Evolutionary conservation across 108 stramenopile genomes (phyloP), one percentile per base, ranked within the genome.

Genomic region (Cyclotella distinguenda): DNA sequence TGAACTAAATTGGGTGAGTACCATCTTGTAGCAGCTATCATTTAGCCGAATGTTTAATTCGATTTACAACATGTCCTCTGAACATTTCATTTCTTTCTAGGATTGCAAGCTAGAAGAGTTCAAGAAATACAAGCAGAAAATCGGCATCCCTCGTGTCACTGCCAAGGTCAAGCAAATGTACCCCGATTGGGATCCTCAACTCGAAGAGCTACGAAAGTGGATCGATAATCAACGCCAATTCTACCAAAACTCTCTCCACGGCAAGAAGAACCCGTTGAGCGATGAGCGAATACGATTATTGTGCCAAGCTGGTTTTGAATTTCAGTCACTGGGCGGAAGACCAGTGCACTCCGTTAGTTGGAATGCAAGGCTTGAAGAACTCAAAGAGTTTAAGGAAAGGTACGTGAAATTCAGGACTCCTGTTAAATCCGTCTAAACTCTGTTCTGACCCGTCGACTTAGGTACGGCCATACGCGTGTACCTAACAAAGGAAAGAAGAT

Each of bases 211-310:
- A 23, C 19, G 22, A 38, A 66, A 66, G 36, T 66, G 64, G 64
- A 54, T 66, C 0, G 54, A 56, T 34, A 43, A 28, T 30, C 64
- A 66, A 26, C 64, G 64, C 3, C 16, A 25, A 33, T 42, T 43
- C 23, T 66, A 26, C 51, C 54, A 43, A 4, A 66, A 66, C 23
- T 26, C 25, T 21, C 18, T 56, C 33, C 28, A 13, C 16, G 67
- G 60, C 7, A 60, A 68, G 34, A 61, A 68, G 60, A 39, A 48
- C 26, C 22, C 18, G 3, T 35, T 68, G 16, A 39, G 33, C 56
- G 60, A 68, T 28, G 33, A 44, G 46, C 67, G 67, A 25, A 61
- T 68, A 47, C 3, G 51, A 52, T 31, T 52, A 51, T 48, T 64
- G 15, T 36, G 35, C 19, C 16, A 65, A 26, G 25, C 48, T 18